These are phyloP conservation scores for Trichoderma sp. DNA, from an alignment of 2,329 filamentous ascomycete species.

Conservation along the genomic window DNA sequence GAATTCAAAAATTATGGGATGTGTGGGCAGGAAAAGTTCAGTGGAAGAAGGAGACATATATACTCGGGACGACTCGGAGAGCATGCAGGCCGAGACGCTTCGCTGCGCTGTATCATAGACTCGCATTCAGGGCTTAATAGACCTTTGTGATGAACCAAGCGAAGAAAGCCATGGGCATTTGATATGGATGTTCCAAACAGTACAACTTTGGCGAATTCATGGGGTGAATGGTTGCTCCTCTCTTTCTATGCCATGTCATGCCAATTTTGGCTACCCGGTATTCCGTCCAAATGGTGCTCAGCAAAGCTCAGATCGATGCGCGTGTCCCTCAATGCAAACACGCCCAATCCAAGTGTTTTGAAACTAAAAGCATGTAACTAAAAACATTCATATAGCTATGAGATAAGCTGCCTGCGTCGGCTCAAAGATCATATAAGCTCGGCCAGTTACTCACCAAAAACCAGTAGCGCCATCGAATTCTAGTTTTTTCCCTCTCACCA, in stretches of 20 bases:
- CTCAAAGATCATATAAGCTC: neutral
- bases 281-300: neutral
- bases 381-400: neutral
- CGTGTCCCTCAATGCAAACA: neutral
- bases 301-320: neutral
- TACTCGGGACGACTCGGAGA: conserved; percentile 36
- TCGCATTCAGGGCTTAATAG: conserved; percentile 43
- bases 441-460: neutral
- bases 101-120: conserved; percentile 48
- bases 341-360: neutral
- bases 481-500: conserved; percentile 6
- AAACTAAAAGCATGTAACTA: neutral
- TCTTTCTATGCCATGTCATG: neutral
- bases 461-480: neutral
- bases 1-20: conserved; percentile 21
- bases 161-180: neutral
- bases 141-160: conserved; percentile 35
- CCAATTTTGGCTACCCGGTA: neutral
- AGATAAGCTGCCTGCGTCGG: neutral
- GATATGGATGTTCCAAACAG: neutral
- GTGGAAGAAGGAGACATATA: conserved; percentile 37
- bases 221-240: neutral
- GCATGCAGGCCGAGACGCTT: conserved; percentile 24
- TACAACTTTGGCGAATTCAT: neutral
- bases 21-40: conserved; percentile 30